Conservation (phyloP, 176 grass and related monocot species). For the Paspalum vaginatum region DNA sequence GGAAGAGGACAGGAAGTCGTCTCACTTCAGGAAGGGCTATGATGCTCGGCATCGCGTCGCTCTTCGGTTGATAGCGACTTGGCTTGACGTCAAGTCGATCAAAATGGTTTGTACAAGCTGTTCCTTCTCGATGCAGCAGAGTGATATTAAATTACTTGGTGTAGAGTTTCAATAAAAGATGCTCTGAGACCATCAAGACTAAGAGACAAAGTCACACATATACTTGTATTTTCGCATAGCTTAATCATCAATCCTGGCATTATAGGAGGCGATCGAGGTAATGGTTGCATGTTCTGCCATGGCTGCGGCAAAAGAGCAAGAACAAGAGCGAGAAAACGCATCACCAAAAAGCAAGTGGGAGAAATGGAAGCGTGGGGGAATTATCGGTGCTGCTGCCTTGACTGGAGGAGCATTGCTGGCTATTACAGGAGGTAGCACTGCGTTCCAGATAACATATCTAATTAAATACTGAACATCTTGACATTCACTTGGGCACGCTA, state of each 20-base stretch:
- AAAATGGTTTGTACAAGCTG: conserved; percentile 71
- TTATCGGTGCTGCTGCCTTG: conserved; percentile 90
- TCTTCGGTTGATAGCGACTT: conserved; percentile 72
- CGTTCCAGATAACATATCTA: background rate
- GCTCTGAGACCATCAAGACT: background rate
- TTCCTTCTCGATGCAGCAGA: background rate
- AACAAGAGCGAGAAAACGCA: conserved; percentile 58
- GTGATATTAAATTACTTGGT: background rate
- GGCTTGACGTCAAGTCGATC: conserved; percentile 90
- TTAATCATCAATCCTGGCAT: conserved; percentile 15
- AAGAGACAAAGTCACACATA: background rate
- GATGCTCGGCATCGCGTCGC: conserved; percentile 88
- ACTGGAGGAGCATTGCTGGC: conserved; percentile 89
- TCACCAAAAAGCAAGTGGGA: conserved; percentile 75
- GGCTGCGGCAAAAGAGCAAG: conserved; percentile 84
- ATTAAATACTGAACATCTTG: background rate
- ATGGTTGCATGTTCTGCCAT: conserved; percentile 96
- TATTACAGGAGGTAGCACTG: conserved; percentile 74
- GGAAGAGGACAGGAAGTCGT: conserved; percentile 62
- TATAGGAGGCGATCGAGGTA: conserved; percentile 90
- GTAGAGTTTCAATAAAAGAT: background rate
- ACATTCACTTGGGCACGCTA: conserved; percentile 12
- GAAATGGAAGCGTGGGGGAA: conserved; percentile 91
- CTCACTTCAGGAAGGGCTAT: conserved; percentile 83
- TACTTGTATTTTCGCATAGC: background rate